Conservation (phyloP, 1,284 basidiomycete genomes). For the Neotropicomus parvogracilis region DNA sequence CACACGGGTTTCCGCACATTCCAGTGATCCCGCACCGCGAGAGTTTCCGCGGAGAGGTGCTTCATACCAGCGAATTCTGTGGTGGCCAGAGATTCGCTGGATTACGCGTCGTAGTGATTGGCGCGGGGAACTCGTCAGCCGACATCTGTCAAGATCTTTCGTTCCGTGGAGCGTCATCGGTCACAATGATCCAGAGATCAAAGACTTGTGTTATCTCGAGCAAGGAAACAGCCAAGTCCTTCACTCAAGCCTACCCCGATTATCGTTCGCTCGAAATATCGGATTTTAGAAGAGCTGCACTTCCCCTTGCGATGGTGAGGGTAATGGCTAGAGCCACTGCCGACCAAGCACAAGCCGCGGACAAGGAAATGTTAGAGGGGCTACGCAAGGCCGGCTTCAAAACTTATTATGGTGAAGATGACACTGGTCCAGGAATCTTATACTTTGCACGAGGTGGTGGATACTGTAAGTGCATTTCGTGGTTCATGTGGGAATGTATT, state of each 20-base stretch:
- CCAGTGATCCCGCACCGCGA: constrained; percentile 2
- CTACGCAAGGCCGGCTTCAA: constrained; percentile 6
- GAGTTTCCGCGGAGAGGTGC: constrained; percentile 8
- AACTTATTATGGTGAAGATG: constrained; percentile 1
- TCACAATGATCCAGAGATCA: constrained; percentile 11
- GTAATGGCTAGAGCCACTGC: neutral
- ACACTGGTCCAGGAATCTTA: constrained; percentile 1
- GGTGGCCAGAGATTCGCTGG: constrained; percentile 7
- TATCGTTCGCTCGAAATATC: constrained; percentile 6
- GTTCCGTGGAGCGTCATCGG: constrained; percentile 9
- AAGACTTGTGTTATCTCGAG: constrained; percentile 8
- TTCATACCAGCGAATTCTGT: constrained; percentile 6
- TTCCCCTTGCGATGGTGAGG: constrained; percentile 3
- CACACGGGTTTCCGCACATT: constrained; percentile 3
- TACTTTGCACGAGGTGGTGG: constrained; percentile 8
- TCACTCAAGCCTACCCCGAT: constrained; percentile 1
- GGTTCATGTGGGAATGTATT: neutral
- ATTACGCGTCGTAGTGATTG: constrained; percentile 9
- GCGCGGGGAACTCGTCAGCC: constrained; percentile 11
- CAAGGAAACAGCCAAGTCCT: neutral
- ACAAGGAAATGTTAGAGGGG: constrained; percentile 9
- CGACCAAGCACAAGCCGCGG: neutral
- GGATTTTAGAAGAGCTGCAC: constrained; percentile 7
- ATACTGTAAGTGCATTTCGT: constrained; percentile 1
- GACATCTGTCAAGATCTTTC: constrained; percentile 12